These are phyloP conservation scores for Phaeosphaeria sp. DNA, from an alignment of 2,329 filamentous ascomycete species.

Conservation along the genomic window DNA sequence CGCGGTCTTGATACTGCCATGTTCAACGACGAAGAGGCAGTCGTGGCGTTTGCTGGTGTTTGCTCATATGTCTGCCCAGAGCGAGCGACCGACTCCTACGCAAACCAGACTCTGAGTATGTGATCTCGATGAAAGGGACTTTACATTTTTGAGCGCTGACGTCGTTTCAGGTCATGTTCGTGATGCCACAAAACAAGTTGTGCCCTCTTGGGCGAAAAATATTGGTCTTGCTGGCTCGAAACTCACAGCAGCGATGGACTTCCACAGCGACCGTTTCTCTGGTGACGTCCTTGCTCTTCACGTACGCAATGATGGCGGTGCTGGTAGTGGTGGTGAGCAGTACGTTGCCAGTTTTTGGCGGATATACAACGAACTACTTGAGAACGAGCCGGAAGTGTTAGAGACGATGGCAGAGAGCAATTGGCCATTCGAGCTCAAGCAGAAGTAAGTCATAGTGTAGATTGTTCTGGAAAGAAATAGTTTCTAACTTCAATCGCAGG, in stretches of 20 bases:
- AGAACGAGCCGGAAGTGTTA: constrained; percentile 39
- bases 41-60: constrained; percentile 44
- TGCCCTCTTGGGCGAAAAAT: constrained; percentile 40
- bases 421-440: constrained; percentile 49
- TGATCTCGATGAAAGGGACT: background rate
- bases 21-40: constrained; percentile 46
- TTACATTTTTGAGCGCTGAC: background rate
- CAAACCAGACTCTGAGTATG: constrained; percentile 46
- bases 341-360: constrained; percentile 40
- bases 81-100: constrained; percentile 46
- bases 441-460: constrained; percentile 33
- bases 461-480: background rate
- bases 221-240: constrained; percentile 48
- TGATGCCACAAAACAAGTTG: constrained; percentile 43
- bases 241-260: constrained; percentile 45
- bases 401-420: constrained; percentile 42
- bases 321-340: constrained; percentile 40
- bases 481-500: constrained; percentile 18
- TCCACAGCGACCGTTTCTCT: constrained; percentile 47
- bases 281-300: constrained; percentile 46
- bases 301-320: constrained; percentile 42
- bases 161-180: constrained; percentile 36
- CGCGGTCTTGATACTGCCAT: constrained; percentile 41
- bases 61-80: constrained; percentile 38
- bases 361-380: constrained; percentile 46